phyloP scores from a whole-genome alignment of 768 basidiomycete species.

The Suillus americanus region DNA sequence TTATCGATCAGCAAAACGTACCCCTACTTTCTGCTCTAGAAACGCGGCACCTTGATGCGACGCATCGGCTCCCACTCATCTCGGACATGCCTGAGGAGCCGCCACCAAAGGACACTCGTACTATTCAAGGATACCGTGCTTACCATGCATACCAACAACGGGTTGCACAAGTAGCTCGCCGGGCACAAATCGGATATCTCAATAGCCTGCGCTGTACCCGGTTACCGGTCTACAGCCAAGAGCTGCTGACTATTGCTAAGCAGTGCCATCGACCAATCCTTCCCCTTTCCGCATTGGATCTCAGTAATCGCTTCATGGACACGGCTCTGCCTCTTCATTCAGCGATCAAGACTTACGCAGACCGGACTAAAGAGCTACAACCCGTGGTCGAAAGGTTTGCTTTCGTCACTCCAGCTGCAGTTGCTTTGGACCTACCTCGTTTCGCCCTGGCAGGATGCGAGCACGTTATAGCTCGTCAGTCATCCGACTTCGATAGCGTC shows the following conservation, averaged over 20 bases:
- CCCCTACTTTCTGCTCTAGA: slow-evolving; percentile 55
- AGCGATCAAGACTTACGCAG: slow-evolving; percentile 62
- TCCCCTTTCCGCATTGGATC: slow-evolving; percentile 48
- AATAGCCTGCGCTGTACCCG: slow-evolving; percentile 69
- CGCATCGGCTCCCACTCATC: slow-evolving; percentile 50
- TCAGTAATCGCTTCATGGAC: slow-evolving; percentile 41
- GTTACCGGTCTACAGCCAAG: slow-evolving; percentile 44
- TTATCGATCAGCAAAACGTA: slow-evolving; percentile 54
- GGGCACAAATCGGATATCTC: slow-evolving; percentile 70
- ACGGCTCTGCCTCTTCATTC: slow-evolving; percentile 40
- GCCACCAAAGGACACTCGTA: slow-evolving; percentile 74
- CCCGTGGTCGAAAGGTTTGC: slow-evolving; percentile 66
- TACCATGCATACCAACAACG: slow-evolving; percentile 51
- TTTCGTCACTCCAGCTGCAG: slow-evolving; percentile 76
- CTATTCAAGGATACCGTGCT: slow-evolving; percentile 66
- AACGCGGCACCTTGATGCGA: slow-evolving; percentile 58
- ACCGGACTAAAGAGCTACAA: slow-evolving; percentile 56
- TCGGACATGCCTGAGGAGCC: slow-evolving; percentile 57
- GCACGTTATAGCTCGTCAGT: slow-evolving; percentile 25
- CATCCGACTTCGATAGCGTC: slow-evolving; percentile 58
- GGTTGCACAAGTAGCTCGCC: slow-evolving; percentile 52
- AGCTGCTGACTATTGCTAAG: slow-evolving; percentile 41
- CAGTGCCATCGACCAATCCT: slow-evolving; percentile 46
- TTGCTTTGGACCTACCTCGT: slow-evolving; percentile 71
- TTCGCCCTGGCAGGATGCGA: slow-evolving; percentile 54